A percentile compares a stretch with the other conserved stretches of the same genome.
Conservation (phyloP, 2,329 filamentous ascomycete species). For the Fusarium floridanum region DNA sequence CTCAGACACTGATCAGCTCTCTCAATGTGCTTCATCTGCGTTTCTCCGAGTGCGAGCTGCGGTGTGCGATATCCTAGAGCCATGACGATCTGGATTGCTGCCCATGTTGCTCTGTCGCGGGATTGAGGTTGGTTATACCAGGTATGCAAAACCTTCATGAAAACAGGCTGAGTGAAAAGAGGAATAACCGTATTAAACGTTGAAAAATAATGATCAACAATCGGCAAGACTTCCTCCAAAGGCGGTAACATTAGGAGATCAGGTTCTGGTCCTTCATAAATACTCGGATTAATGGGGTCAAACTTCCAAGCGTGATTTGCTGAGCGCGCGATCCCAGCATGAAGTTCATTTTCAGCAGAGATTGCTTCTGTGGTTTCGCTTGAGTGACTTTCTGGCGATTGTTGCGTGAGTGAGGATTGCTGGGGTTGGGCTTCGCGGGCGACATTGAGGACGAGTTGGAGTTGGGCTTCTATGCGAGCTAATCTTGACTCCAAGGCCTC, state of each 20-base stretch:
- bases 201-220: slow-evolving; percentile 55
- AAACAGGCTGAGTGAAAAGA: slow-evolving; percentile 53
- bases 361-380: not conserved
- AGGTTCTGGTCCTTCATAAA: slow-evolving; percentile 36
- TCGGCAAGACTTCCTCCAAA: slow-evolving; percentile 51
- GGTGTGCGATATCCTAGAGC: slow-evolving; percentile 52
- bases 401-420: not conserved
- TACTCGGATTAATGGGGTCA: slow-evolving; percentile 35
- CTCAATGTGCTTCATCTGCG: slow-evolving; percentile 32
- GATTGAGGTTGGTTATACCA: slow-evolving; percentile 49
- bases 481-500: slow-evolving; percentile 45
- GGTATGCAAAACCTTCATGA: slow-evolving; percentile 52
- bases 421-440: slow-evolving; percentile 30
- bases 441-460: slow-evolving; percentile 48
- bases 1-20: slow-evolving; percentile 50
- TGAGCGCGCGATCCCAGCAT: not conserved
- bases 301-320: slow-evolving; percentile 32
- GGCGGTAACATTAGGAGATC: slow-evolving; percentile 48
- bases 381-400: slow-evolving; percentile 25
- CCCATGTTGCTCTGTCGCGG: slow-evolving; percentile 49
- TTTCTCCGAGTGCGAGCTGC: slow-evolving; percentile 31
- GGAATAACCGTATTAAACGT: slow-evolving; percentile 53
- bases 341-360: not conserved
- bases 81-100: slow-evolving; percentile 56
- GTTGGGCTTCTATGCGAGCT: slow-evolving; percentile 49